Evolutionary conservation across 345 rosid species (phyloP).

Genomic region (Salix suchowensis): DNA sequence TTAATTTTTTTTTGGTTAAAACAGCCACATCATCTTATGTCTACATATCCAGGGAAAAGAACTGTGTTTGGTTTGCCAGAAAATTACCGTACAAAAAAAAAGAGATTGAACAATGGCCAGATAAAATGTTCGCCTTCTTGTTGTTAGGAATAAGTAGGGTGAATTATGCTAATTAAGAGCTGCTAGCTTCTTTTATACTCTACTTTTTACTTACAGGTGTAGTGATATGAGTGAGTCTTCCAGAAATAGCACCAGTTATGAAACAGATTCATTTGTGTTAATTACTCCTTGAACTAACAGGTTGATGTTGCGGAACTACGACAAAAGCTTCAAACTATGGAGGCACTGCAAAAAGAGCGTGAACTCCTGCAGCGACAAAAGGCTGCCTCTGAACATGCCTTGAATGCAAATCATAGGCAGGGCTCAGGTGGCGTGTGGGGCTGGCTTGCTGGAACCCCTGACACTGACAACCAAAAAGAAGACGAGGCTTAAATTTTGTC

Average conservation of each 20-base stretch:
- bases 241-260: not conserved
- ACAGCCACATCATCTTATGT: not conserved
- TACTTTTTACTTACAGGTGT: not conserved
- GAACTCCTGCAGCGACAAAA: conserved; percentile 91
- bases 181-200: not conserved
- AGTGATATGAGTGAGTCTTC: not conserved
- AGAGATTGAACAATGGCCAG: not conserved
- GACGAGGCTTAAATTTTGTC: conserved; percentile 29
- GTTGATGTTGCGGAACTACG: conserved; percentile 95
- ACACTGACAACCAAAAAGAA: conserved; percentile 6
- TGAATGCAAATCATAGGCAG: conserved; percentile 63
- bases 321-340: conserved; percentile 88
- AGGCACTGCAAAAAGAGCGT: conserved; percentile 77
- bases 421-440: conserved; percentile 95
- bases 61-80: not conserved
- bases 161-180: not conserved
- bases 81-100: not conserved
- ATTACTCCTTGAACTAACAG: conserved; percentile 38
- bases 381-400: conserved; percentile 87
- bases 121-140: not conserved
- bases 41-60: not conserved
- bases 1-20: not conserved
- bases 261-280: not conserved
- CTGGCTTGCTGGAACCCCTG: conserved; percentile 89
- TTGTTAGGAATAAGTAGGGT: not conserved